These are phyloP conservation scores for Pisolithus orientalis DNA, from an alignment of 768 basidiomycete species.

Conservation along the genomic window DNA sequence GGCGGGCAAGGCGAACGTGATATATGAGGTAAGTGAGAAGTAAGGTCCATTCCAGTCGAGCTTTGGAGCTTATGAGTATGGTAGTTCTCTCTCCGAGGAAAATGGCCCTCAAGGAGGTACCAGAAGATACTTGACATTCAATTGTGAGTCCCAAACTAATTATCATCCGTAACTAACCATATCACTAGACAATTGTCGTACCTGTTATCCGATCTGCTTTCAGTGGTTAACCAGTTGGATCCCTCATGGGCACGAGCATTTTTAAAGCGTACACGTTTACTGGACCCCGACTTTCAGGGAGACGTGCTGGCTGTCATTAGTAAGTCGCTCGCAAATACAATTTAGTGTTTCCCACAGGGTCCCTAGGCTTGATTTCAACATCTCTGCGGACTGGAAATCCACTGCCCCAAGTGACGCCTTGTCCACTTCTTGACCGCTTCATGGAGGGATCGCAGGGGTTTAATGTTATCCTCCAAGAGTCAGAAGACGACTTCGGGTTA, in stretches of 20 bases:
- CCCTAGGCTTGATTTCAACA: slow-evolving; percentile 66
- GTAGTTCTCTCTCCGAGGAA: slow-evolving; percentile 69
- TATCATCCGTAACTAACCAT: background rate
- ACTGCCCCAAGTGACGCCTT: slow-evolving; percentile 83
- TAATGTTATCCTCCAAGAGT: slow-evolving; percentile 62
- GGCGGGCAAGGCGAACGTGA: slow-evolving; percentile 48
- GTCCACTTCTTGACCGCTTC: slow-evolving; percentile 49
- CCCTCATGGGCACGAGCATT: slow-evolving; percentile 75
- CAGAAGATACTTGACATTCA: slow-evolving; percentile 63
- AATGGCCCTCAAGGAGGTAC: slow-evolving; percentile 79
- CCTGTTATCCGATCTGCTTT: slow-evolving; percentile 67
- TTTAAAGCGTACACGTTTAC: slow-evolving; percentile 64
- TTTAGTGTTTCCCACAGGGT: background rate
- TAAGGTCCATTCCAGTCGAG: background rate
- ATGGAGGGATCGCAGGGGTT: slow-evolving; percentile 48
- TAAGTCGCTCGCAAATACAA: slow-evolving; percentile 23
- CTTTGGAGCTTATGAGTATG: background rate
- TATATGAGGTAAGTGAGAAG: slow-evolving; percentile 51
- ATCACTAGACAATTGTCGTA: slow-evolving; percentile 55
- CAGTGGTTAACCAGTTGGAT: slow-evolving; percentile 66
- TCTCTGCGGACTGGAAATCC: slow-evolving; percentile 68
- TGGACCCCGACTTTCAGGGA: slow-evolving; percentile 78
- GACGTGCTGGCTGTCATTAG: slow-evolving; percentile 80
- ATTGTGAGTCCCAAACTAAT: slow-evolving; percentile 36
- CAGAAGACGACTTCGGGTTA: slow-evolving; percentile 70